Conservation (phyloP, 148 eudicot species). For the Tetragonia tetragonoides region DNA sequence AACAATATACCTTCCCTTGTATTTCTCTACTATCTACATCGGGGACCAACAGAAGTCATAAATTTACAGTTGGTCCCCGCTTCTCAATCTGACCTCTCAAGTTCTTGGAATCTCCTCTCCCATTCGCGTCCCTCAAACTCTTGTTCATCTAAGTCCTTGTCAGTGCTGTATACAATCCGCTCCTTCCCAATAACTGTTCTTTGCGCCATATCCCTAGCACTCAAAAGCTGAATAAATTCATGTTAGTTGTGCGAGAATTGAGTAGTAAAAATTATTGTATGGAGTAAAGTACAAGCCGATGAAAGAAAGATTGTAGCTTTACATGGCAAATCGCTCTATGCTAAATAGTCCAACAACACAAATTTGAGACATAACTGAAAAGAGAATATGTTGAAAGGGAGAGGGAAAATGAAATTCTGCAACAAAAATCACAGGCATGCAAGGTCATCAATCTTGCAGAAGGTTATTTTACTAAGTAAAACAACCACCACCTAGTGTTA, state of each 20-base stretch:
- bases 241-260: conserved; percentile 4
- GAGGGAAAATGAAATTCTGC: no score
- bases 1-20: not conserved
- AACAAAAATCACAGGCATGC: no score
- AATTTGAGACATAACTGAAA: not conserved
- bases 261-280: not conserved
- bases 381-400: no score
- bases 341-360: not conserved
- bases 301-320: not conserved
- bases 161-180: conserved; percentile 81
- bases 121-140: conserved; percentile 78
- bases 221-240: conserved; percentile 55
- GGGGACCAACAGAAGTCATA: conserved; percentile 18
- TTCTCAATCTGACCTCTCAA: conserved; percentile 50
- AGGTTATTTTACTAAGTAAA: no score
- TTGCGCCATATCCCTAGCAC: conserved; percentile 96
- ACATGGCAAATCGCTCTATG: not conserved
- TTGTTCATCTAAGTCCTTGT: conserved; percentile 72
- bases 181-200: conserved; percentile 78
- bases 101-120: conserved; percentile 69
- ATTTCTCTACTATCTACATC: not conserved
- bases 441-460: no score
- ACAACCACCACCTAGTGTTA: no score
- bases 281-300: not conserved
- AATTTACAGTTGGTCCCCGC: conserved; percentile 22